phyloP scores from a whole-genome alignment of 352 stramenopile species.

The Phytophthora chlamydospora region DNA sequence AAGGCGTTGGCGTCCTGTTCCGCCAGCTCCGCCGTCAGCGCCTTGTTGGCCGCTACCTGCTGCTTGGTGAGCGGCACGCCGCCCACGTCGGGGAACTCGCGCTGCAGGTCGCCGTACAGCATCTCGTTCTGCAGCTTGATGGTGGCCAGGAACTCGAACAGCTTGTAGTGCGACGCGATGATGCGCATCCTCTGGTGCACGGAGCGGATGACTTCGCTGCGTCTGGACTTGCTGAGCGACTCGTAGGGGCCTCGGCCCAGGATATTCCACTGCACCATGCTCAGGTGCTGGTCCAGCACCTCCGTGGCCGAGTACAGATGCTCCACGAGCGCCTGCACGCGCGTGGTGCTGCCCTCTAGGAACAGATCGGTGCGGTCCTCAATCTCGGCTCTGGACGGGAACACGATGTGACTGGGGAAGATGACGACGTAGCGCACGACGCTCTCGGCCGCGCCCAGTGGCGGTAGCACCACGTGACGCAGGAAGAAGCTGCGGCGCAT shows the following conservation, averaged over 20 bases:
- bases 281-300: constrained; percentile 83
- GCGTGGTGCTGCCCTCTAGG: constrained; percentile 72
- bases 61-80: constrained; percentile 54
- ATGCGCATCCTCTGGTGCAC: constrained; percentile 75
- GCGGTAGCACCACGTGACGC: constrained; percentile 69
- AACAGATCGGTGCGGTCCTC: constrained; percentile 79
- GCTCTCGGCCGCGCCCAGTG: constrained; percentile 67
- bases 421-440: constrained; percentile 80
- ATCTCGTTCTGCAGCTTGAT: constrained; percentile 89
- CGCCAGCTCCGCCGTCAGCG: constrained; percentile 48
- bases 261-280: constrained; percentile 90
- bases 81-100: constrained; percentile 50
- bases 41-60: constrained; percentile 49
- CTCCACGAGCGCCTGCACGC: constrained; percentile 76
- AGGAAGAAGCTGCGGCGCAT: constrained; percentile 75
- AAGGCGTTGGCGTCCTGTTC: constrained; percentile 67
- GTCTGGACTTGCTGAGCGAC: constrained; percentile 62
- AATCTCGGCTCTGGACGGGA: constrained; percentile 79
- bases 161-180: constrained; percentile 77
- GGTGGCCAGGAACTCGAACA: constrained; percentile 85
- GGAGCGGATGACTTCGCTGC: constrained; percentile 70
- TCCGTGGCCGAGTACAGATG: constrained; percentile 86
- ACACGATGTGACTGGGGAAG: constrained; percentile 76
- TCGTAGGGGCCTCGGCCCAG: constrained; percentile 79
- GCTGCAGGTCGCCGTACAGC: constrained; percentile 73